A percentile compares a stretch with the other conserved stretches of the same genome.
These are phyloP conservation scores for Yamadazyma scolyti DNA, from an alignment of 805 yeast genomes.

Conservation along the genomic window DNA sequence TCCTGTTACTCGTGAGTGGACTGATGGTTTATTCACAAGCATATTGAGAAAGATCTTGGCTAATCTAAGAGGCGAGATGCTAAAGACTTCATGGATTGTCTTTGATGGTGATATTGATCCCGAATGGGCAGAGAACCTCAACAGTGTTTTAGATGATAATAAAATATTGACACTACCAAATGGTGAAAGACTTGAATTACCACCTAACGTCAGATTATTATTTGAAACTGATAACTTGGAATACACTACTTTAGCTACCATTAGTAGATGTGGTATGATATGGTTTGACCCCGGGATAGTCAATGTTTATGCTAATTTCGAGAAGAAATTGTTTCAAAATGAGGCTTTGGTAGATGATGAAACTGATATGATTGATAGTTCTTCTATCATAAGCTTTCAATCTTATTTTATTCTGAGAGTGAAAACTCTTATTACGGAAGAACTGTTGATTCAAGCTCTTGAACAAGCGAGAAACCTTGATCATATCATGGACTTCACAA, in stretches of 20 bases:
- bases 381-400: too few species aligned
- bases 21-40: conserved; percentile 77
- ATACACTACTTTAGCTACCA: conserved; percentile 84
- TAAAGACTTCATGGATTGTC: conserved; percentile 65
- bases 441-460: neutral
- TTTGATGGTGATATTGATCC: conserved; percentile 96
- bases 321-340: conserved; percentile 1
- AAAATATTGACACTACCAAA: conserved; percentile 76
- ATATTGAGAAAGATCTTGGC: conserved; percentile 55
- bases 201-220: conserved; percentile 57
- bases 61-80: conserved; percentile 56
- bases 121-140: conserved; percentile 85
- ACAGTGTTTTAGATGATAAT: conserved; percentile 90
- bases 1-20: conserved; percentile 82
- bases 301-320: conserved; percentile 3
- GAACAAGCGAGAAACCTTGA: conserved; percentile 9
- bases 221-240: conserved; percentile 72
- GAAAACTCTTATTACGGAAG: conserved; percentile 1
- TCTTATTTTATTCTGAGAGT: conserved; percentile 2
- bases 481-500: conserved; percentile 53
- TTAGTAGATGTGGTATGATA: conserved; percentile 88
- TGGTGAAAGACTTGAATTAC: conserved; percentile 78
- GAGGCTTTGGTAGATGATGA: conserved; percentile 2
- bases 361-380: too few species aligned
- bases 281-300: conserved; percentile 48